A percentile compares a stretch with the other conserved stretches of the same genome.
Evolutionary conservation across 805 yeast genomes (phyloP).

Genomic region (Ogataea degrootiae): DNA sequence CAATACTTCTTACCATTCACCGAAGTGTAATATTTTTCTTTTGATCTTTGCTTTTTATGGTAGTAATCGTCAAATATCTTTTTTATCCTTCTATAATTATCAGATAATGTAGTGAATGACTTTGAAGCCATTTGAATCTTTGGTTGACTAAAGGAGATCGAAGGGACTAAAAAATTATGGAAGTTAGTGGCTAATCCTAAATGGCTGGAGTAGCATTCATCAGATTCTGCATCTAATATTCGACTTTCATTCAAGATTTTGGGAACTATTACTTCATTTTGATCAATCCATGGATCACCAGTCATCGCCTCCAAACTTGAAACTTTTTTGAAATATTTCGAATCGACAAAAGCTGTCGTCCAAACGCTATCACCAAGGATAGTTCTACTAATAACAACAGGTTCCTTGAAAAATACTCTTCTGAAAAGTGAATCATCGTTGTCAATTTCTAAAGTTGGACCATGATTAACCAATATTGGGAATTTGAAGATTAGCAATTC

Average conservation of each 20-base stretch:
- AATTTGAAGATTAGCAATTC: constrained; percentile 39
- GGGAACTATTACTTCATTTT: constrained; percentile 23
- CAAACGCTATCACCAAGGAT: constrained; percentile 47
- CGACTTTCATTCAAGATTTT: constrained; percentile 38
- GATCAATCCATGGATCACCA: constrained; percentile 39
- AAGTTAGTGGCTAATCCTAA: constrained; percentile 34
- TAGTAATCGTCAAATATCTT: constrained; percentile 29
- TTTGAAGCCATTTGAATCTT: constrained; percentile 5
- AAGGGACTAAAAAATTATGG: constrained; percentile 25
- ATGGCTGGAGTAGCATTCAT: constrained; percentile 37
- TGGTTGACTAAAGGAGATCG: constrained; percentile 17
- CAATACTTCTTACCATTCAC: constrained; percentile 27
- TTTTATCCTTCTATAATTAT: constrained; percentile 24
- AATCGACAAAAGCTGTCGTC: constrained; percentile 41
- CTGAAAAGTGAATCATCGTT: constrained; percentile 2
- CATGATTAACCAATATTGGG: constrained; percentile 9
- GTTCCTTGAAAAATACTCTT: constrained; percentile 31
- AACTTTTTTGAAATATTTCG: constrained; percentile 44
- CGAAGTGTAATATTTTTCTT: constrained; percentile 18
- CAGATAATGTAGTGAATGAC: constrained; percentile 20
- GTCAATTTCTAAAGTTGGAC: constrained; percentile 7
- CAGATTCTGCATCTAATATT: constrained; percentile 34
- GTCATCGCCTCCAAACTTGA: constrained; percentile 40
- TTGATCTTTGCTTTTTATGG: constrained; percentile 16
- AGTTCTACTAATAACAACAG: constrained; percentile 26